phyloP scores from a whole-genome alignment of 805 yeast genomes.

The Candida oleophila region DNA sequence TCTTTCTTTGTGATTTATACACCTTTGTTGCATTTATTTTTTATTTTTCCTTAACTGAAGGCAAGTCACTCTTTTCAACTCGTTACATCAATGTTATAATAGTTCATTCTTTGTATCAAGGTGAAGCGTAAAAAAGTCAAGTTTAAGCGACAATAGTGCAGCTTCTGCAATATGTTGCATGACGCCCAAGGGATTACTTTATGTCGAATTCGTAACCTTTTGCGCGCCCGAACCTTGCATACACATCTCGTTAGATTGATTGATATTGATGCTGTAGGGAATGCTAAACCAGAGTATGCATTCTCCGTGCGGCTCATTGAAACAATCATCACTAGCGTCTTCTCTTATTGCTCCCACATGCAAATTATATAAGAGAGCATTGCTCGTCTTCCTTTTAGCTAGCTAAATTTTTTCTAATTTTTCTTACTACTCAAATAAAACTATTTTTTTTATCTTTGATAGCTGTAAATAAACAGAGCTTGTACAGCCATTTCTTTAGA shows the following conservation, averaged over 20 bases:
- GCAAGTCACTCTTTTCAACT: no score
- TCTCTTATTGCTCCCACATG: neutral
- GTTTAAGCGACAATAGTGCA: neutral
- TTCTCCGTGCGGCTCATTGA: neutral
- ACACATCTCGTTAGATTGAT: slow-evolving; percentile 6
- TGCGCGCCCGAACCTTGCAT: neutral
- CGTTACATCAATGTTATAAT: neutral
- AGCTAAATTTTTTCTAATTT: neutral
- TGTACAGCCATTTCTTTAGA: no score
- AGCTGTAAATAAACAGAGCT: no score
- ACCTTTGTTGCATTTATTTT: no score
- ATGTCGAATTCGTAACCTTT: neutral
- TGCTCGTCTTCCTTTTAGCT: neutral
- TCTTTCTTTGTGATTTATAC: no score
- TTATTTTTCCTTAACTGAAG: no score
- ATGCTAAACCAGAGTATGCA: neutral
- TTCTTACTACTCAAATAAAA: no score
- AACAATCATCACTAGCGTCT: neutral
- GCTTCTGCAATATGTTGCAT: neutral
- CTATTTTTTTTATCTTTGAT: no score
- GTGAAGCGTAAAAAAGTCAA: neutral
- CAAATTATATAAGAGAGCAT: neutral
- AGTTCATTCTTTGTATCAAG: neutral
- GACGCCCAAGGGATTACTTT: neutral
- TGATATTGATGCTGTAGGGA: neutral